Evolutionary conservation across 768 basidiomycete genomes (phyloP).

Genomic region (Boletellus ananiceps): DNA sequence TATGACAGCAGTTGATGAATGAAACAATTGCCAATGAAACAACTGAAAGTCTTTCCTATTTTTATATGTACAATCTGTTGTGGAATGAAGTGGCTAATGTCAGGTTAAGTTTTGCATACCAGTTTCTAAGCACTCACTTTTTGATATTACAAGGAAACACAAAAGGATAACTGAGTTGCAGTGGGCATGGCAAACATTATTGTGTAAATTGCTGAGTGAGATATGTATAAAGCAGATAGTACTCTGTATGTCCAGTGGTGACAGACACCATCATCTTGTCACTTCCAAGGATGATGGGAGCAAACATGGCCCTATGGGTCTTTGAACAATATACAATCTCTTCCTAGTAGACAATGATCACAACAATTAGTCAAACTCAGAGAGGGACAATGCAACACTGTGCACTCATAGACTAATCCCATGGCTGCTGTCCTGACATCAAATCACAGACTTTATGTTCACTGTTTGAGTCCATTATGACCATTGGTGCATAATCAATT

Average conservation of each 20-base stretch:
- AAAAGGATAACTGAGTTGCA: conserved; percentile 7
- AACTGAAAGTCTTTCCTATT: neutral
- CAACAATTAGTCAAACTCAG: no score
- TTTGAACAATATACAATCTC: no score
- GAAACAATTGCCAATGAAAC: neutral
- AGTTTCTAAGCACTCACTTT: neutral
- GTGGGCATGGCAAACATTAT: neutral
- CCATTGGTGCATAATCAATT: conserved; percentile 3
- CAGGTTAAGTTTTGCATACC: no score
- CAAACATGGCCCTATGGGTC: no score
- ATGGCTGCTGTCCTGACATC: conserved; percentile 41
- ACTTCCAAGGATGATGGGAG: neutral
- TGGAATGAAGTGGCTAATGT: no score
- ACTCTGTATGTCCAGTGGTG: neutral
- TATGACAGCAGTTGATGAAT: neutral
- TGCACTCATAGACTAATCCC: conserved; percentile 31
- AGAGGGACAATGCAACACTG: neutral
- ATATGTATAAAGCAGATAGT: conserved; percentile 2
- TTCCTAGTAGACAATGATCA: no score
- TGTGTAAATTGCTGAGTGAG: neutral
- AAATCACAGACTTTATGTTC: conserved; percentile 27
- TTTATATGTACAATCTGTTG: neutral
- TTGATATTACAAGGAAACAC: conserved; percentile 2
- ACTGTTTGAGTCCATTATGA: neutral
- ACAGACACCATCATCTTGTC: conserved; percentile 1